Evolutionary conservation across 768 basidiomycete genomes (phyloP), one percentile per base, ranked within the genome.

Genomic region (Fomitopsis pulvina): DNA sequence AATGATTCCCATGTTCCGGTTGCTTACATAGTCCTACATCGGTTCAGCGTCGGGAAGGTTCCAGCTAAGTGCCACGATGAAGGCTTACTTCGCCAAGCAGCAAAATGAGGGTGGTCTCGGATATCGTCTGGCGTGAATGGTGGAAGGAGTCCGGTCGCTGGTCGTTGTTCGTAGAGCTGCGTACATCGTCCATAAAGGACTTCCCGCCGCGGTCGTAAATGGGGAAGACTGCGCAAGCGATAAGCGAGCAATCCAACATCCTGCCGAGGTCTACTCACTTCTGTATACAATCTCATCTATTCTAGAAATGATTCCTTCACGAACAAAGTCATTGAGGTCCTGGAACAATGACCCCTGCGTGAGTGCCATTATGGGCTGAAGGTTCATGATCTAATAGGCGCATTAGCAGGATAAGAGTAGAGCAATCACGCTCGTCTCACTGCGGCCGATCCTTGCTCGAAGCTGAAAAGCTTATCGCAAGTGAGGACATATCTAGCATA

Each of bases 391-490:
- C 65, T 68, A 26, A n/a, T 4, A 16, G 18, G 16, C 20, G 3
- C 14, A 16, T 21, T 29, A n/a, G n/a, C n/a, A n/a, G n/a, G 5
- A n/a, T 2, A 20, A 9, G 18, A 29, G 24, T 20, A 37, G 11
- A 8, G 39, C 9, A 10, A 16, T 37, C 38, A 21, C 10, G 6
- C 5, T 14, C 5, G 37, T n/a, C 54, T 29, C 42, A 68, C 67
- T 20, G 57, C 60, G 10, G 65, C 63, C 14, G 60, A 62, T 2
- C 64, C 67, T 32, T 61, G 51, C 52, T 68, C 67, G 43, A 68
- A 67, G 47, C 67, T 67, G 49, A 66, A 65, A 0, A 58, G 45
- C 14, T 58, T 58, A 40, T 67, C 60, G n/a, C 60, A 58, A 2
- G 60, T 63, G 41, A 67, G 57, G 6, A 67, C 58, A 27, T 61